Conservation (phyloP, 805 yeast genomes). For the Lachancea quebecensis region DNA sequence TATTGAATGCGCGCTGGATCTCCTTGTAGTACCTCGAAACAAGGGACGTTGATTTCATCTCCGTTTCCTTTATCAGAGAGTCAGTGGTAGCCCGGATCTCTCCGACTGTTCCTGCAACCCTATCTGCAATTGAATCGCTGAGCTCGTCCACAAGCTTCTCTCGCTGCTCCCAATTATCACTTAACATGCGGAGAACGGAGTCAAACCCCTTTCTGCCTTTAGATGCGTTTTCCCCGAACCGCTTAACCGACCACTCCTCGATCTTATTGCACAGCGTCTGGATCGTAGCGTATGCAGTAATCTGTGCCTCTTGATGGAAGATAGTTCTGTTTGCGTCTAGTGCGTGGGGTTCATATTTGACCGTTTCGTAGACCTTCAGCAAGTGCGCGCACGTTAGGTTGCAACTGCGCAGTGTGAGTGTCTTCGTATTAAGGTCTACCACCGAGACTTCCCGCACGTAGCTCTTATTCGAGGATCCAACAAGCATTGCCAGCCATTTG, state of each 20-base stretch:
- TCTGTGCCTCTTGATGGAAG: slow-evolving; percentile 79
- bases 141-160: slow-evolving; percentile 26
- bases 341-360: slow-evolving; percentile 68
- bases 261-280: slow-evolving; percentile 66
- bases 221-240: slow-evolving; percentile 82
- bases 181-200: slow-evolving; percentile 51
- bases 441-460: slow-evolving; percentile 86
- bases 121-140: slow-evolving; percentile 19
- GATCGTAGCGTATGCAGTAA: slow-evolving; percentile 76
- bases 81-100: slow-evolving; percentile 22
- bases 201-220: slow-evolving; percentile 85
- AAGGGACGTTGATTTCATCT: slow-evolving; percentile 16
- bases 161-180: slow-evolving; percentile 29
- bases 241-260: slow-evolving; percentile 86
- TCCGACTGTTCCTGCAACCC: slow-evolving; percentile 30
- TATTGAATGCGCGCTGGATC: slow-evolving; percentile 15
- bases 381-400: slow-evolving; percentile 76
- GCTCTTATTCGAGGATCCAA: slow-evolving; percentile 67
- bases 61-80: slow-evolving; percentile 23
- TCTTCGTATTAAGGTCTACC: slow-evolving; percentile 59
- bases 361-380: slow-evolving; percentile 78
- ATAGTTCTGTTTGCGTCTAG: slow-evolving; percentile 47
- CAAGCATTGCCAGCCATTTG: slow-evolving; percentile 61
- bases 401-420: slow-evolving; percentile 74
- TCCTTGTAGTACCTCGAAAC: slow-evolving; percentile 12